A percentile compares a stretch with the other conserved stretches of the same genome.
These are phyloP conservation scores for Venturia effusa DNA, from an alignment of 2,329 filamentous ascomycete species.

Conservation along the genomic window DNA sequence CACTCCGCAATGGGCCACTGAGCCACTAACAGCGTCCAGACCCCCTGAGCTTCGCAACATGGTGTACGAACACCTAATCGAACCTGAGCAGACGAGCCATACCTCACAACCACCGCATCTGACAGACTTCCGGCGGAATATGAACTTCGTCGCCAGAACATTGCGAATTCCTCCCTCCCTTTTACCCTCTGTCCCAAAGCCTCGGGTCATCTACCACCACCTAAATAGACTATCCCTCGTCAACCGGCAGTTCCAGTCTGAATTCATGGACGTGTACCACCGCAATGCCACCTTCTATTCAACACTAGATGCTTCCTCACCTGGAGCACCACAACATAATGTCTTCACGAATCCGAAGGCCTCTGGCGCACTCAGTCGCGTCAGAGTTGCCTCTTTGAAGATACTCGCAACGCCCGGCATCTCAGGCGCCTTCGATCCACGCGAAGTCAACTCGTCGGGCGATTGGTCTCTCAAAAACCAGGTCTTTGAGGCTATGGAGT, in stretches of 20 bases:
- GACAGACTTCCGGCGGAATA: neutral
- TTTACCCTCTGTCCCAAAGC: neutral
- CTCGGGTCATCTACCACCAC: neutral
- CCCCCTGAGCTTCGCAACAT: conserved; percentile 11
- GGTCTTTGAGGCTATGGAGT: conserved; percentile 5
- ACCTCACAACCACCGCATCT: neutral
- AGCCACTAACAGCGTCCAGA: conserved; percentile 5
- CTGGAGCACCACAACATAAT: neutral
- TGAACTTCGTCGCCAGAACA: neutral
- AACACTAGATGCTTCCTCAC: conserved; percentile 7
- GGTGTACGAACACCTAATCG: conserved; percentile 8
- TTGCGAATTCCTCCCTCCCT: neutral
- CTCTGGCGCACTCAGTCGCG: neutral
- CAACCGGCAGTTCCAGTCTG: conserved; percentile 1
- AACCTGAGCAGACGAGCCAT: neutral
- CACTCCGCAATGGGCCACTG: neutral
- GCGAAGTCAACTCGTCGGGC: neutral
- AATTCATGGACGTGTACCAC: conserved; percentile 8
- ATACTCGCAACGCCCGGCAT: conserved; percentile 10
- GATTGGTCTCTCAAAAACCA: conserved; percentile 9
- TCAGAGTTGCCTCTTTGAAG: neutral
- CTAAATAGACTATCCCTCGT: conserved; percentile 4
- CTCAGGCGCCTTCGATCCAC: conserved; percentile 10
- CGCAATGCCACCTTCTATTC: conserved; percentile 3
- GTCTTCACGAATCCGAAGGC: neutral